Base-by-base conservation (phyloP, 1,284 basidiomycete genomes). In the Chondrostereum purpureum region DNA sequence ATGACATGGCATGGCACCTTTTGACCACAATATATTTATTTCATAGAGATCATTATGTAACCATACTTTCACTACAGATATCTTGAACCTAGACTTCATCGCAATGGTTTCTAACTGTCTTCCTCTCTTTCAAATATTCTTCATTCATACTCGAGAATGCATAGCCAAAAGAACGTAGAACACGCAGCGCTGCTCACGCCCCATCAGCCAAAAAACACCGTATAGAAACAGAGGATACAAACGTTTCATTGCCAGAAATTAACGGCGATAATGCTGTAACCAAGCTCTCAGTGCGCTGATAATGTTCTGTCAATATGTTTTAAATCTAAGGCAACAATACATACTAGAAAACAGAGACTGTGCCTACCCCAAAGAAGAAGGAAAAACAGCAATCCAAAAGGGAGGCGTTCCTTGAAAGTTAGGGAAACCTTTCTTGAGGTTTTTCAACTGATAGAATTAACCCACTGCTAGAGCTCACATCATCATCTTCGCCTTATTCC, bases 351-450 rank as follows among this genome's bases (percentile, higher is more conserved):
- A n/a, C n/a, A n/a, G n/a, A n/a, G n/a, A n/a, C n/a, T n/a, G n/a
- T 54, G 4, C 46, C 52, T 18, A 46, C 50, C 6, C 50, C 72
- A 42, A 80, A 70, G 44, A 90, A 90, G 66, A 88, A 83, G 55
- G 80, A 78, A 48, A 89, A 83, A 58, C 76, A 76, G 42, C 68
- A 77, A 24, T 50, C 77, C 45, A 88, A 82, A 60, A 77, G 78
- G 44, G 78, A 86, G 51, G 71, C 78, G 4, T 81, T 90, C 50
- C 56, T 88, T 27, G 69, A 81, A 64, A 76, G 86, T 87, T 12
- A n/a, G 14, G 33, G 43, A 34, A 66, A 20, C 23, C 23, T 47
- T 43, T 58, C 27, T 40, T 39, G 14, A 19, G 11, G 2, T 17
- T 20, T 22, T 31, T 12, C n/a, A 23, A 18, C 27, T 6, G 19